Conservation (phyloP, 208 protist species). For the Kentomonas sorsogonicus region DNA sequence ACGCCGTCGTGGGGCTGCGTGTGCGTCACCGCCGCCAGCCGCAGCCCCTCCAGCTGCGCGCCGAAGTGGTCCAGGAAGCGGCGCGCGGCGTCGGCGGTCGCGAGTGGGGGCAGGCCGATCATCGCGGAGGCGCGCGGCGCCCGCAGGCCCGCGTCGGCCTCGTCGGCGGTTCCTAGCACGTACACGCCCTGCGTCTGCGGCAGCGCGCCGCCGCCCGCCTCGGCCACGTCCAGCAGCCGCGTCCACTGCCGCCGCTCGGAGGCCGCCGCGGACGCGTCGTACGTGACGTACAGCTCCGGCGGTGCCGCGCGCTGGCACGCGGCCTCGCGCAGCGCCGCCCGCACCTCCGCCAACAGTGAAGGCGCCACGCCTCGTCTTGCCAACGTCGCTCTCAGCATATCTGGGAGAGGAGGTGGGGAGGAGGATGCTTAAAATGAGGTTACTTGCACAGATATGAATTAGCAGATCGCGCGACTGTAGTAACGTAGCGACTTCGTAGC, state of each 20-base stretch:
- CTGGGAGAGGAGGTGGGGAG: no score
- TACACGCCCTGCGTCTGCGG: conserved; percentile 55
- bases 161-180: conserved; percentile 42
- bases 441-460: no score
- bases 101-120: conserved; percentile 46
- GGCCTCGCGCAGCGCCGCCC: conserved; percentile 12
- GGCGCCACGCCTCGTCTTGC: not conserved
- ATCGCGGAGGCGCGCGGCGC: conserved; percentile 32
- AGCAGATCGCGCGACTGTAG: no score
- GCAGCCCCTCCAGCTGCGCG: conserved; percentile 27
- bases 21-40: conserved; percentile 45
- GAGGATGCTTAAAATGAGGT: no score
- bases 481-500: no score
- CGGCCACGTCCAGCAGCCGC: conserved; percentile 42
- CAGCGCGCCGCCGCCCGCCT: conserved; percentile 7
- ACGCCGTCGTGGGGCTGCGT: conserved; percentile 27
- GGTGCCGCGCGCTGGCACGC: conserved; percentile 65
- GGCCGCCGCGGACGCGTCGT: conserved; percentile 19
- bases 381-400: no score
- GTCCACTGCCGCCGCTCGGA: conserved; percentile 42
- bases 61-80: conserved; percentile 41
- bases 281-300: conserved; percentile 66
- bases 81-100: conserved; percentile 24
- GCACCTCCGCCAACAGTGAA: conserved; percentile 17
- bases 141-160: conserved; percentile 29